Conservation (phyloP, 2,329 filamentous ascomycete genomes). For the Penicillium hesseltinei region DNA sequence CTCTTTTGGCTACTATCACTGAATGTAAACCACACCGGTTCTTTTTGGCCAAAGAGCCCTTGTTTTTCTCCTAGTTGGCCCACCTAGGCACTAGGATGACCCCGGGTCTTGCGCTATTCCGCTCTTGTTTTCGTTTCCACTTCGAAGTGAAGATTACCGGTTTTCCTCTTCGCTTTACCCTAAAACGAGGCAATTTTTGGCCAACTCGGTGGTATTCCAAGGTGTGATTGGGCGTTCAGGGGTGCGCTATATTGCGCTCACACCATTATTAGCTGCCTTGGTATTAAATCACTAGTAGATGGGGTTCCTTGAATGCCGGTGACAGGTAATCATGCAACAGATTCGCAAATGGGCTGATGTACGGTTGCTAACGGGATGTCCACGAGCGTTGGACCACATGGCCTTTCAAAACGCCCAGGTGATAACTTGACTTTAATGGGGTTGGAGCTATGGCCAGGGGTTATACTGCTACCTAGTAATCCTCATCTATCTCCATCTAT, state of each 20-base stretch:
- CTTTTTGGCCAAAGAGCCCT: background rate
- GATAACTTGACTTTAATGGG: background rate
- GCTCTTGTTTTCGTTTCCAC: background rate
- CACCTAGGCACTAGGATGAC: no score
- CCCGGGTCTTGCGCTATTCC: no score
- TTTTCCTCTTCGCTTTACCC: background rate
- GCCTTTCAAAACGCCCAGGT: background rate
- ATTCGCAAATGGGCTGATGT: background rate
- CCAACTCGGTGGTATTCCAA: background rate
- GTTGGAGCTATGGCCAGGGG: background rate
- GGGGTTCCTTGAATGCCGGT: background rate
- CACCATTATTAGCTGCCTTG: background rate
- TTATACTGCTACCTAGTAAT: background rate
- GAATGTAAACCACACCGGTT: background rate
- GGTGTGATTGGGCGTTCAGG: background rate
- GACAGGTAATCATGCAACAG: constrained; percentile 1
- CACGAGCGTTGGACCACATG: background rate
- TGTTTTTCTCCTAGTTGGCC: no score
- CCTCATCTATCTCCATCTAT: background rate
- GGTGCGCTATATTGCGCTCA: background rate
- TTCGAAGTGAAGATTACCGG: background rate
- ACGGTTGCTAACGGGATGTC: background rate
- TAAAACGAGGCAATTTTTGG: background rate
- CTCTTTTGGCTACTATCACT: background rate
- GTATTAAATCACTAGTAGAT: background rate